Conservation (phyloP, 805 yeast genomes). For the Peterozyma toletana region DNA sequence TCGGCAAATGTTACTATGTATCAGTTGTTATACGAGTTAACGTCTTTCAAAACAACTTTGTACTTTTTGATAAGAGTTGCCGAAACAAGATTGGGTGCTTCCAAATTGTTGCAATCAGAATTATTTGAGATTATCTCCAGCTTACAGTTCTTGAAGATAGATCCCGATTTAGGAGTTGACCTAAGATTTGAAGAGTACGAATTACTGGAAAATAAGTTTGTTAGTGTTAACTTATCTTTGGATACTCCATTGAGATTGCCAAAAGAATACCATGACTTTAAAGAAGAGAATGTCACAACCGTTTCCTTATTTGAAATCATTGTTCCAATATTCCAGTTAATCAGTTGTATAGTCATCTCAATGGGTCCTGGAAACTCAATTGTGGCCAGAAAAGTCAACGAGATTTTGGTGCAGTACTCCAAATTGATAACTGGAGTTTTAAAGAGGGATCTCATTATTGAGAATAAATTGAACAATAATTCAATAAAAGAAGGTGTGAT, state of each 20-base stretch:
- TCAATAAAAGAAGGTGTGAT: neutral
- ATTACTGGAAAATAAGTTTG: conserved; percentile 9
- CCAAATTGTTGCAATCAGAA: conserved; percentile 66
- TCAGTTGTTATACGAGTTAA: conserved; percentile 60
- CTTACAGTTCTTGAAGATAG: conserved; percentile 52
- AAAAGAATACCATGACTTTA: conserved; percentile 14
- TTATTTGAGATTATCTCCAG: conserved; percentile 55
- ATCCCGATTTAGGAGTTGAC: conserved; percentile 74
- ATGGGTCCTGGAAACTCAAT: conserved; percentile 70
- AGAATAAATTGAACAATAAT: conserved; percentile 7
- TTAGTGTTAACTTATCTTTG: conserved; percentile 39
- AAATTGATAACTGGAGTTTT: conserved; percentile 54
- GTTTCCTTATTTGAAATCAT: conserved; percentile 62
- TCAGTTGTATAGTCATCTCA: conserved; percentile 59
- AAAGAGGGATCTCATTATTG: conserved; percentile 30
- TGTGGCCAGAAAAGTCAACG: conserved; percentile 45
- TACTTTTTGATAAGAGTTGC: conserved; percentile 69
- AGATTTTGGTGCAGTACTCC: conserved; percentile 43
- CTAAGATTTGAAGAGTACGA: conserved; percentile 32
- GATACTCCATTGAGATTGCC: conserved; percentile 41
- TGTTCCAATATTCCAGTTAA: conserved; percentile 67
- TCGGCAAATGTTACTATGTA: conserved; percentile 36
- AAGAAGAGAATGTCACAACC: conserved; percentile 3
- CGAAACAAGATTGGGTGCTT: conserved; percentile 71
- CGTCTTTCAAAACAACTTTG: conserved; percentile 67